phyloP scores from a whole-genome alignment of 2,329 filamentous ascomycete species.

The Alternaria angustiovoidea region DNA sequence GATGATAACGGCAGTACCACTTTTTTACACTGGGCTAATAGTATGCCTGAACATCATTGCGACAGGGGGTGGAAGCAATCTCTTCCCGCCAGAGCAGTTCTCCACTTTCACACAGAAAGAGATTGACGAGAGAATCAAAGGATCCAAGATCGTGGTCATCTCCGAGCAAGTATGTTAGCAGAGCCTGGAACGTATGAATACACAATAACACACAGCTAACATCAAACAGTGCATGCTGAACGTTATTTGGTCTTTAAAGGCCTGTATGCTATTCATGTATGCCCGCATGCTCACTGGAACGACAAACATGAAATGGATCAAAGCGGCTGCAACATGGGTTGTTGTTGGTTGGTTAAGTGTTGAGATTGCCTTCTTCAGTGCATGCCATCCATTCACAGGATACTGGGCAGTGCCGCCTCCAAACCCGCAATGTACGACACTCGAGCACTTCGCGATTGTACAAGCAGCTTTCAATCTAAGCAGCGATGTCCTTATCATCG shows the following conservation, averaged over 20 bases:
- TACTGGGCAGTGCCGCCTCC: slow-evolving; percentile 67
- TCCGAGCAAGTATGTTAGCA: slow-evolving; percentile 52
- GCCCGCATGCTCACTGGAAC: slow-evolving; percentile 62
- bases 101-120: slow-evolving; percentile 48
- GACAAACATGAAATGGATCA: slow-evolving; percentile 55
- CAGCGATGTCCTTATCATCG: slow-evolving; percentile 67
- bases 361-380: slow-evolving; percentile 63
- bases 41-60: slow-evolving; percentile 54
- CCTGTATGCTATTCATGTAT: slow-evolving; percentile 66
- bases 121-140: slow-evolving; percentile 54
- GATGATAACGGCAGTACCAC: slow-evolving; percentile 37
- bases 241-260: slow-evolving; percentile 65
- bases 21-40: slow-evolving; percentile 53
- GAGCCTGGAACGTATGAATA: not conserved
- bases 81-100: slow-evolving; percentile 51
- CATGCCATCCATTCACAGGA: slow-evolving; percentile 62
- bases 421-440: slow-evolving; percentile 65
- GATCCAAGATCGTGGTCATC: slow-evolving; percentile 56
- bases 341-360: slow-evolving; percentile 59
- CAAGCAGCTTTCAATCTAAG: slow-evolving; percentile 68
- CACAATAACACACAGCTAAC: slow-evolving; percentile 9
- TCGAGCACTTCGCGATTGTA: slow-evolving; percentile 65
- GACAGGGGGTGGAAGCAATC: slow-evolving; percentile 54
- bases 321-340: slow-evolving; percentile 60
- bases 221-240: slow-evolving; percentile 68